These are phyloP conservation scores for Colletotrichum phormii DNA, from an alignment of 2,329 filamentous ascomycete genomes.

Conservation along the genomic window DNA sequence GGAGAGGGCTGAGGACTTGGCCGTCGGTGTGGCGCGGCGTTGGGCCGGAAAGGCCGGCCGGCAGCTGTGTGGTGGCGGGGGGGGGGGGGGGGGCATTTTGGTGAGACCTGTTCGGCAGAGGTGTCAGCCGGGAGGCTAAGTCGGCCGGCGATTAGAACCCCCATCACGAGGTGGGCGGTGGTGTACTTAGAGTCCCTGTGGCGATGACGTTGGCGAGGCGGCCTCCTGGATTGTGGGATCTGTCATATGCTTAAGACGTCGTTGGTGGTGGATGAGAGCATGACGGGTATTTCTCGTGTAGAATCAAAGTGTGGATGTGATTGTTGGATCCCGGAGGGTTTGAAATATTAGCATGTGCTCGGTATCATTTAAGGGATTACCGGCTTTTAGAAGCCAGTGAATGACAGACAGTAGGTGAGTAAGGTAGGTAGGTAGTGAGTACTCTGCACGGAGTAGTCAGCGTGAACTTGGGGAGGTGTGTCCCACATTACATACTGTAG, in stretches of 20 bases:
- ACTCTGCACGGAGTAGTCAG: not conserved
- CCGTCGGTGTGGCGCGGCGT: constrained; percentile 19
- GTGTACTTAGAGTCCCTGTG: not conserved
- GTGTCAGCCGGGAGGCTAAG: constrained; percentile 5
- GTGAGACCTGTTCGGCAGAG: constrained; percentile 16
- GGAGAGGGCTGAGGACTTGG: not conserved
- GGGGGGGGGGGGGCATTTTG: not conserved
- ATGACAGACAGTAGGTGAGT: too few species aligned
- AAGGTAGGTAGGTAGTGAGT: too few species aligned
- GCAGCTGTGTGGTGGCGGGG: constrained; percentile 7
- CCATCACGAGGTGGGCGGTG: not conserved
- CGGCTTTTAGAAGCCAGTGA: not conserved
- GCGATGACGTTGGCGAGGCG: not conserved
- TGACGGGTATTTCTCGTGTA: not conserved
- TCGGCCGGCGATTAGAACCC: not conserved
- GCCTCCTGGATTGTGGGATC: not conserved
- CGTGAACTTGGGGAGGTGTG: constrained; percentile 5
- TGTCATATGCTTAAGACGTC: not conserved
- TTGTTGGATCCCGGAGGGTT: not conserved
- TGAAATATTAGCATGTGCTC: constrained; percentile 12
- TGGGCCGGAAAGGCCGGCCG: constrained; percentile 19
- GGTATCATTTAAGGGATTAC: not conserved
- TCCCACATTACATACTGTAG: not conserved
- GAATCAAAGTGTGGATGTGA: not conserved
- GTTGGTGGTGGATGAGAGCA: too few species aligned